Evolutionary conservation across 768 basidiomycete genomes (phyloP), one percentile per base, ranked within the genome.

Genomic region (Hypholoma fasciculare): DNA sequence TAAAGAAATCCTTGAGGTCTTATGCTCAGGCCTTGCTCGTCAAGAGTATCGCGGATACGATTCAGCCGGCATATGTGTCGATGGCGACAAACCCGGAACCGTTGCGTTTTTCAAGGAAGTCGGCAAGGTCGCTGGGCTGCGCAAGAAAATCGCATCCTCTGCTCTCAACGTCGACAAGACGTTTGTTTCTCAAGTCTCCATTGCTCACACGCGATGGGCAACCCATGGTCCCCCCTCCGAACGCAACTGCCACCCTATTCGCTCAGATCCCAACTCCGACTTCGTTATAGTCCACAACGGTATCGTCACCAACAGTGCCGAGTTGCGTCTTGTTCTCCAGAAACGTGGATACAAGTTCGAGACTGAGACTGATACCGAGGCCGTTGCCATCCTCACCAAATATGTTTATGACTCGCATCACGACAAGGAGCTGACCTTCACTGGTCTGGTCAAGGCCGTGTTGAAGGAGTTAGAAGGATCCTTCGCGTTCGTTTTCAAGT

Each of bases 401-500:
- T 99, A 98, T 75, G 84, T 98, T 63, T 98, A 90, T 76, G 97
- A 98, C 75, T 89, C 92, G 42, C 93, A 94, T 66, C 85, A 88
- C 19, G 88, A 87, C 73, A 93, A 93, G 79, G 82, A 87, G 48
- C 76, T 92, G 61, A 87, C 85, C 53, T 98, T 99, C 79, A 95
- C 92, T 53, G 86, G 90, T 53, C 82, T 99, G 61, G 78, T 98
- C 82, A 98, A 98, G 83, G 85, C 92, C 44, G 96, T 98, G 44
- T 77, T 98, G 70, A 96, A 95, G 77, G 96, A 99, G 75, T 85
- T 99, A 44, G 94, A 99, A 78, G 97, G 97, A 42, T 98, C 97
- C 2, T 99, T 98, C 66, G 97, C 97, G 16, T 96, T 99, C 75
- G 95, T 98, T 65, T 98, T 99, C 90, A 98, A 97, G 79, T 97